A percentile compares a stretch with the other conserved stretches of the same genome.
These are phyloP conservation scores for Jaenimonas drosophilae DNA, from an alignment of 208 protist genomes.

Conservation along the genomic window DNA sequence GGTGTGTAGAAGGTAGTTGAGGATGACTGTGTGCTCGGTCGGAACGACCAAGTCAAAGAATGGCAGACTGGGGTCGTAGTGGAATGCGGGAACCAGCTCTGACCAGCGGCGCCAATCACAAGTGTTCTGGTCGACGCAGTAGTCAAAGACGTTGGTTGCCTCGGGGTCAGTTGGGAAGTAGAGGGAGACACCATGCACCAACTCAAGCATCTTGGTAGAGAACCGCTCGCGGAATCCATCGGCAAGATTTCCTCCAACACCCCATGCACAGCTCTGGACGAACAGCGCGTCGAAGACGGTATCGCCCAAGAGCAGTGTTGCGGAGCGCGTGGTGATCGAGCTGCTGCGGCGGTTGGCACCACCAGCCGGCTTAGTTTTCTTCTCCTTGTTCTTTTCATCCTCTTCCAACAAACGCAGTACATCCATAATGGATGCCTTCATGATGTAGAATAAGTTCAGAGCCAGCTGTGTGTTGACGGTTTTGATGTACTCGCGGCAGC, in stretches of 20 bases:
- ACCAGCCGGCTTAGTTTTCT: conserved; percentile 10
- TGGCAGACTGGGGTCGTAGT: conserved; percentile 71
- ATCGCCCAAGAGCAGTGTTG: conserved; percentile 37
- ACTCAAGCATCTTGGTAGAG: conserved; percentile 46
- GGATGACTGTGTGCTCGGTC: conserved; percentile 86
- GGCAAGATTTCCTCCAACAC: conserved; percentile 89
- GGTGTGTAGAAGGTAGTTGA: conserved; percentile 65
- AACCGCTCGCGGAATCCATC: conserved; percentile 79
- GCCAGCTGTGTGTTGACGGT: conserved; percentile 84
- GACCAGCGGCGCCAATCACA: conserved; percentile 72
- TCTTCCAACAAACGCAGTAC: conserved; percentile 26
- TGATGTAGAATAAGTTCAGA: conserved; percentile 73
- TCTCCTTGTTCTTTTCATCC: conserved; percentile 16
- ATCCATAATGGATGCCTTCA: conserved; percentile 32
- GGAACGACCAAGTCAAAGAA: conserved; percentile 95
- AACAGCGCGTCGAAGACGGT: conserved; percentile 83
- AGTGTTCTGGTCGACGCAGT: conserved; percentile 72
- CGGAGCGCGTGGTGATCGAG: conserved; percentile 24
- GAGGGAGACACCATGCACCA: conserved; percentile 55
- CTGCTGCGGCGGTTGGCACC: conserved; percentile 35
- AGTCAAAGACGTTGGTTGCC: conserved; percentile 82
- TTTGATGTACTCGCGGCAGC: conserved; percentile 81
- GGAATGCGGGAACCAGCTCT: conserved; percentile 85
- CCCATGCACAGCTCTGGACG: conserved; percentile 93
- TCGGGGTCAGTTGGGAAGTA: conserved; percentile 24